Evolutionary conservation across 1,139 yeast species (phyloP).

Genomic region (Magnusiomyces clavatus): DNA sequence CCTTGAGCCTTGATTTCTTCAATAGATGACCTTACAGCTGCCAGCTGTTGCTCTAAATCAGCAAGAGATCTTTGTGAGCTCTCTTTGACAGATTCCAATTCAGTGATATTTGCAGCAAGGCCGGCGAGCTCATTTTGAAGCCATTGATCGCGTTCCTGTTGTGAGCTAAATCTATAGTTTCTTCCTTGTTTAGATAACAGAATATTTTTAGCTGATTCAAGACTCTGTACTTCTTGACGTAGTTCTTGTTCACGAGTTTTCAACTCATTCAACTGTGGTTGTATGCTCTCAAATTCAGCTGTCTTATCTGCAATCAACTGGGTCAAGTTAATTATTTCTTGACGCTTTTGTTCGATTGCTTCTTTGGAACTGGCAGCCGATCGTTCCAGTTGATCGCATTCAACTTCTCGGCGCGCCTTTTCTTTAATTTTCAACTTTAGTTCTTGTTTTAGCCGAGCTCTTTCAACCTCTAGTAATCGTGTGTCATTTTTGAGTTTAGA

Average conservation of each 20-base stretch:
- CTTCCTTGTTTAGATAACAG: conserved; percentile 71
- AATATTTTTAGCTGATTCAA: conserved; percentile 51
- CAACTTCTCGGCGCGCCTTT: conserved; percentile 31
- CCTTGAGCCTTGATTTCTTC: conserved; percentile 23
- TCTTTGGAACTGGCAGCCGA: conserved; percentile 14
- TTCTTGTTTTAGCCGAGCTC: conserved; percentile 42
- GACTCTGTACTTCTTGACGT: conserved; percentile 38
- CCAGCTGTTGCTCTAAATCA: conserved; percentile 17
- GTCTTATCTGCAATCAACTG: conserved; percentile 20
- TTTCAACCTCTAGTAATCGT: conserved; percentile 35
- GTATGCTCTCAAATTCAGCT: conserved; percentile 15
- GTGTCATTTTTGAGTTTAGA: conserved; percentile 37
- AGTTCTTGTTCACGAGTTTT: conserved; percentile 37
- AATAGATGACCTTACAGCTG: conserved; percentile 17
- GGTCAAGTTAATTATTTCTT: conserved; percentile 37
- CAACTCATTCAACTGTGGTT: conserved; percentile 27
- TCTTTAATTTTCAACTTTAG: conserved; percentile 35
- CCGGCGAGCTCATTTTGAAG: conserved; percentile 43
- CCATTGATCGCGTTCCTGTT: conserved; percentile 63
- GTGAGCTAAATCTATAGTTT: conserved; percentile 49
- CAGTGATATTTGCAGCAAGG: conserved; percentile 32
- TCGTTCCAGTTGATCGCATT: conserved; percentile 21
- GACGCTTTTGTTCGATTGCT: conserved; percentile 12
- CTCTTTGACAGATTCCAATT: conserved; percentile 19
- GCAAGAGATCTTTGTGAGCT: conserved; percentile 21